Evolutionary conservation across 2,329 filamentous ascomycete species (phyloP).

Genomic region (Chrysoporthe cubensis): DNA sequence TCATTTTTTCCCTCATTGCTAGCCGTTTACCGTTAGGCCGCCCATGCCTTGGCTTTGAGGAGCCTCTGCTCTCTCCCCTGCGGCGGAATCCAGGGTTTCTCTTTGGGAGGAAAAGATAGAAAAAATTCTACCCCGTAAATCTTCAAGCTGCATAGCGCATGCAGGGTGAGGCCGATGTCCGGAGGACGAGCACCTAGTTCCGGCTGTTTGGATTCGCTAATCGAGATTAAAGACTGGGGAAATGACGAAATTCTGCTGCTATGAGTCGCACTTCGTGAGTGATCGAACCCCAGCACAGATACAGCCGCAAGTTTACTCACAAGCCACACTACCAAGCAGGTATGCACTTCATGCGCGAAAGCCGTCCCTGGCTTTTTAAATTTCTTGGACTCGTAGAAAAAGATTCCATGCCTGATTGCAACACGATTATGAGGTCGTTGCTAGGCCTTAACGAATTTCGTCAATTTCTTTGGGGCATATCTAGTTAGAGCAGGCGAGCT

Average conservation of each 20-base stretch:
- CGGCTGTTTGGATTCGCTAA: conserved; percentile 19
- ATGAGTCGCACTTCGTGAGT: not conserved
- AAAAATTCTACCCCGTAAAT: not conserved
- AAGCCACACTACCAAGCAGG: no score
- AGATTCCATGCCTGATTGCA: not conserved
- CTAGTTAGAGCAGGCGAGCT: no score
- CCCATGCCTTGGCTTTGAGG: not conserved
- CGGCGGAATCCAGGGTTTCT: not conserved
- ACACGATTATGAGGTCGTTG: not conserved
- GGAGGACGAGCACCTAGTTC: not conserved
- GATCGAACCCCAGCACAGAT: not conserved
- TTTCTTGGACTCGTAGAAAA: not conserved
- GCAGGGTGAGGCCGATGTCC: conserved; percentile 8
- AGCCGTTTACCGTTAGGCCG: not conserved
- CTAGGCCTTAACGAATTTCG: not conserved
- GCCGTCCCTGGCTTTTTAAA: no score
- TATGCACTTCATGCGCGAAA: no score
- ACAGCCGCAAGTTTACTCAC: no score
- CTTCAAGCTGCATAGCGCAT: not conserved
- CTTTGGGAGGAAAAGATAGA: not conserved
- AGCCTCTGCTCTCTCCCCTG: not conserved
- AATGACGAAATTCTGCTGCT: conserved; percentile 16
- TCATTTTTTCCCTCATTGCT: not conserved
- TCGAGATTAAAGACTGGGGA: conserved; percentile 20
- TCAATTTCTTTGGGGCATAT: no score